Evolutionary conservation across 2,329 filamentous ascomycete species (phyloP).

Genomic region (Thelonectria olida): DNA sequence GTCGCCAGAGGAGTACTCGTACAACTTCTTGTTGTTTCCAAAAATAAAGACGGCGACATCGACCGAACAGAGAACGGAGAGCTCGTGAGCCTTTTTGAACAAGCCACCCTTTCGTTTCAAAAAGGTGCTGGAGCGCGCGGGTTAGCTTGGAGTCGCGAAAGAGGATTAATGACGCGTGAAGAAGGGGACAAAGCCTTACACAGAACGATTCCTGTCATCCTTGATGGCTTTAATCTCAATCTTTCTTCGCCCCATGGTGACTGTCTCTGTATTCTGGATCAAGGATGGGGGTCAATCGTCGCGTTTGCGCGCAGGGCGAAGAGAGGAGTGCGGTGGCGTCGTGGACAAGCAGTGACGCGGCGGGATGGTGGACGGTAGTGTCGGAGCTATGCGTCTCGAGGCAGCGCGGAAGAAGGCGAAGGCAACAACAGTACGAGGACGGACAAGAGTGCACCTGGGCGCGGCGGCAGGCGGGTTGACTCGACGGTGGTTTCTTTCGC

Average conservation of each 20-base stretch:
- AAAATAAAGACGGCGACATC: conserved; percentile 99
- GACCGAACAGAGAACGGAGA: conserved; percentile 96
- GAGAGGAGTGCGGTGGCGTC: conserved; percentile 13
- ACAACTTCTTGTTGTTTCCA: conserved; percentile 98
- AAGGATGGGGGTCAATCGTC: conserved; percentile 24
- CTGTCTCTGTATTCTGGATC: conserved; percentile 22
- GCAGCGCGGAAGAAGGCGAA: conserved; percentile 6
- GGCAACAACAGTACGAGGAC: not conserved
- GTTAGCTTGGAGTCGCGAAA: conserved; percentile 29
- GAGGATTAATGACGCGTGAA: conserved; percentile 1
- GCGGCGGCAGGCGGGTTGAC: conserved; percentile 20
- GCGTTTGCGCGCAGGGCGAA: conserved; percentile 35
- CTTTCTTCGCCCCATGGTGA: conserved; percentile 92
- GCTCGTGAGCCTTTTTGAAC: conserved; percentile 99
- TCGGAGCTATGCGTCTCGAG: conserved; percentile 2
- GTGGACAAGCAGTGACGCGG: conserved; percentile 21
- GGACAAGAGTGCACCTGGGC: conserved; percentile 2
- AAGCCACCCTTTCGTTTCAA: conserved; percentile 98
- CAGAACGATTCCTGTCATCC: conserved; percentile 95
- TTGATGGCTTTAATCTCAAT: conserved; percentile 99
- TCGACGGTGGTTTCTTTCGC: conserved; percentile 20
- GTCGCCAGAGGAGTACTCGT: conserved; percentile 94
- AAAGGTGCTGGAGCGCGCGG: conserved; percentile 75
- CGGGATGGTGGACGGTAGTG: conserved; percentile 19
- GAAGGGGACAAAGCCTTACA: conserved; percentile 70